These are phyloP conservation scores for Nakataea oryzae DNA, from an alignment of 2,329 filamentous ascomycete species.

Conservation along the genomic window DNA sequence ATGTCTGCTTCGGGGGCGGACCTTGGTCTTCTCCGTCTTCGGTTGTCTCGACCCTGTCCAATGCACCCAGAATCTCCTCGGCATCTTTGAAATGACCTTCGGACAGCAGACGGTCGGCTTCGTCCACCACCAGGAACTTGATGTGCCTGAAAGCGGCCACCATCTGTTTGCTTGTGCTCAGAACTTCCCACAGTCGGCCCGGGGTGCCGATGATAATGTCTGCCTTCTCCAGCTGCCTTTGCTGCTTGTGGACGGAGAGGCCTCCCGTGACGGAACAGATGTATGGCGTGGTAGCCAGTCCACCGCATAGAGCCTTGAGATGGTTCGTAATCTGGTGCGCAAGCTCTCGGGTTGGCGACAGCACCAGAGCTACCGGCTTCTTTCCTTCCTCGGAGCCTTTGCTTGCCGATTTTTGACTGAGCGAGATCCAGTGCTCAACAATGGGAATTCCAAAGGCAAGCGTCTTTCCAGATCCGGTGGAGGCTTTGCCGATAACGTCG, in stretches of 20 bases:
- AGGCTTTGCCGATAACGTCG: slow-evolving; percentile 91
- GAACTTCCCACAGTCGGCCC: slow-evolving; percentile 87
- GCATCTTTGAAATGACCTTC: slow-evolving; percentile 94
- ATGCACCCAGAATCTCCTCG: slow-evolving; percentile 70
- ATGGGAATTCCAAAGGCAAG: slow-evolving; percentile 92
- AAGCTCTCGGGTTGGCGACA: slow-evolving; percentile 87
- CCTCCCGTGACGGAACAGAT: slow-evolving; percentile 90
- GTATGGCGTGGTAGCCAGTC: slow-evolving; percentile 50
- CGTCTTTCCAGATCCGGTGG: slow-evolving; percentile 94
- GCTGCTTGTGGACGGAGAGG: slow-evolving; percentile 88
- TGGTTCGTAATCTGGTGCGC: slow-evolving; percentile 86
- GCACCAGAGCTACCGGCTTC: slow-evolving; percentile 62
- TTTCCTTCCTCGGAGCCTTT: slow-evolving; percentile 20
- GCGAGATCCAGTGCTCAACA: slow-evolving; percentile 64
- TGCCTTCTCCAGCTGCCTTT: slow-evolving; percentile 70
- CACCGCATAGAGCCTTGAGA: slow-evolving; percentile 61
- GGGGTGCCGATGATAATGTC: slow-evolving; percentile 93
- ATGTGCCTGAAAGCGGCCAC: slow-evolving; percentile 63
- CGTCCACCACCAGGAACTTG: slow-evolving; percentile 80
- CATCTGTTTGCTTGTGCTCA: slow-evolving; percentile 63
- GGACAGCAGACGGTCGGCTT: slow-evolving; percentile 84
- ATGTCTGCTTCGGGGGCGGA: slow-evolving; percentile 57
- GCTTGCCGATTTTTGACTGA: slow-evolving; percentile 1
- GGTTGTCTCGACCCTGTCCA: slow-evolving; percentile 62
- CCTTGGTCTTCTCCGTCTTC: slow-evolving; percentile 38